Conservation (phyloP, 2,329 filamentous ascomycete species). For the Microdochium trichocladiopsis region DNA sequence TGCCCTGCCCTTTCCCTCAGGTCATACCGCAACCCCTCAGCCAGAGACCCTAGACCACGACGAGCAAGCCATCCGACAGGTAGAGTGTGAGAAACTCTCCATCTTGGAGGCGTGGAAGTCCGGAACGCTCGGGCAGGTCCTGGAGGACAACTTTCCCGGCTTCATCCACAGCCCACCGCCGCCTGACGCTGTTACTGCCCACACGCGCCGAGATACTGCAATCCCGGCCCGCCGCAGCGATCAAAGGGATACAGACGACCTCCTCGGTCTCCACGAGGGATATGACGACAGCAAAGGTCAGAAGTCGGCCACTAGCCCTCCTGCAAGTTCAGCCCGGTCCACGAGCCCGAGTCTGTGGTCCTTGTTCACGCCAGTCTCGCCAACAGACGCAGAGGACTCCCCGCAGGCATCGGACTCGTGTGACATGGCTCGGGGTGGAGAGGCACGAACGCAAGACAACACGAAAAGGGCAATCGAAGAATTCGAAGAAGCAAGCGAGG, state of each 20-base stretch:
- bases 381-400: not conserved
- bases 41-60: no score
- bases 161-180: not conserved
- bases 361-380: not conserved
- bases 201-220: not conserved
- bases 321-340: no score
- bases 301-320: not conserved
- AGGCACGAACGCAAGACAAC: not conserved
- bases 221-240: no score
- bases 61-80: no score
- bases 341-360: not conserved
- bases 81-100: no score
- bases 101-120: not conserved
- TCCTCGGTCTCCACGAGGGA: not conserved
- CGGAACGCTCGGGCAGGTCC: not conserved
- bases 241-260: no score
- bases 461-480: not conserved
- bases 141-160: not conserved
- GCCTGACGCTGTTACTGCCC: not conserved
- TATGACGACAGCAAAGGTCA: not conserved
- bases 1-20: not conserved
- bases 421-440: not conserved
- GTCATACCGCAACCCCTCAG: no score
- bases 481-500: no score
- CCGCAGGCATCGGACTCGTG: not conserved